Evolutionary conservation across 148 eudicot genomes (phyloP), one percentile per base, ranked within the genome.

Genomic region (Dysphania ambrosioides): DNA sequence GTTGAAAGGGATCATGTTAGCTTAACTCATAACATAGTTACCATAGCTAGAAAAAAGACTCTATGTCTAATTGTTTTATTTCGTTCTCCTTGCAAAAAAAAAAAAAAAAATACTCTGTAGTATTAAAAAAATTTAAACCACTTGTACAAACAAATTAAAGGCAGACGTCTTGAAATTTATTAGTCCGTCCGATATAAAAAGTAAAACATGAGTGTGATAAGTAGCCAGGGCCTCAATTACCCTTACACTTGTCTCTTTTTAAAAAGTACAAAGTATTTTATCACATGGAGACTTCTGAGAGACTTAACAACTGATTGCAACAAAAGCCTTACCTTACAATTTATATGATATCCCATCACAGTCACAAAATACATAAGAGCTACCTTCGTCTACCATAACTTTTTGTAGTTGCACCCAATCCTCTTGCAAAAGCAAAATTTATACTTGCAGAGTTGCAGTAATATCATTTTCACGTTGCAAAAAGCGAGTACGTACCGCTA

Each of bases 351-450:
- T 19, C 70, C n/a, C 40, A 26, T 2, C 68, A 65, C 68, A 23
- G 23, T 66, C 29, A 40, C 16, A 3, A 40, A 53, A 21, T 11
- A 66, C 19, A 38, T 35, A 19, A n/a, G n/a, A n/a, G n/a, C n/a
- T n/a, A n/a, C n/a, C n/a, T n/a, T n/a, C 40, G 23, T 66, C 47
- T 66, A 66, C 69, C 49, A 36, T 66, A 38, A 38, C 70, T 66
- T 66, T 66, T 66, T 66, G 30, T 49, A n/a, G 24, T 15, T 6
- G n/a, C 38, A 23, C 40, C 24, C n/a, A 13, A 30, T 40, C 10
- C 38, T 66, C 8, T 66, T 66, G 31, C 70, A 66, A 27, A 51
- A 42, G 38, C 26, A 34, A 41, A 21, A 2, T 19, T 64, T 64
- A 10, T 55, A 51, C 51, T 27, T 69, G 60, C 68, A 63, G 18